These are phyloP conservation scores for Voacanga thouarsii DNA, from an alignment of 257 asterid genomes.

Conservation along the genomic window DNA sequence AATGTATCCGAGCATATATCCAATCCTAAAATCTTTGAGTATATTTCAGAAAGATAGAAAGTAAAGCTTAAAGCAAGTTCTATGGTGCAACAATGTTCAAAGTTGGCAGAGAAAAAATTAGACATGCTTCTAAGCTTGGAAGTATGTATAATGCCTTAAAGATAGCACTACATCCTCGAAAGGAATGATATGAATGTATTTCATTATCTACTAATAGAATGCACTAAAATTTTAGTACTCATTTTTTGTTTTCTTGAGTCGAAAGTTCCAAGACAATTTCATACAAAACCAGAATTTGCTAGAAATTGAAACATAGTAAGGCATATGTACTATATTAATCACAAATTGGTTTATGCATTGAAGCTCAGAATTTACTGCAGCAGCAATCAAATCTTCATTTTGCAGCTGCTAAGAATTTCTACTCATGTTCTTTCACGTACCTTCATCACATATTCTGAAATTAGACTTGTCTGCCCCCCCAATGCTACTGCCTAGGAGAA, in stretches of 20 bases:
- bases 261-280: not conserved
- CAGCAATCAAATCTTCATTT: not conserved
- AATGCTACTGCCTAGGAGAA: conserved; percentile 82
- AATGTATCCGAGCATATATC: conserved; percentile 79
- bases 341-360: not conserved
- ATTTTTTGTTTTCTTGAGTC: not conserved
- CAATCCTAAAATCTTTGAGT: conserved; percentile 87
- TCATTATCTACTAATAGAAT: not conserved
- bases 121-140: not conserved
- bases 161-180: not conserved
- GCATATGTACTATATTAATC: not conserved
- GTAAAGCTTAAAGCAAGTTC: conserved; percentile 13
- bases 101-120: not conserved
- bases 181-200: not conserved
- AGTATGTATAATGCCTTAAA: not conserved
- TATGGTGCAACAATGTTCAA: not conserved
- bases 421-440: conserved; percentile 30
- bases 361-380: not conserved
- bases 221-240: not conserved
- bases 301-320: not conserved
- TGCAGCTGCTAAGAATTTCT: not conserved
- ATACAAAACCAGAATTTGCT: not conserved
- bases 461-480: conserved; percentile 68
- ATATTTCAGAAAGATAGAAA: conserved; percentile 42
- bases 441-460: conserved; percentile 80